These are phyloP conservation scores for Blepharisma stoltei DNA, from an alignment of 73 alveolate species.

Conservation along the genomic window DNA sequence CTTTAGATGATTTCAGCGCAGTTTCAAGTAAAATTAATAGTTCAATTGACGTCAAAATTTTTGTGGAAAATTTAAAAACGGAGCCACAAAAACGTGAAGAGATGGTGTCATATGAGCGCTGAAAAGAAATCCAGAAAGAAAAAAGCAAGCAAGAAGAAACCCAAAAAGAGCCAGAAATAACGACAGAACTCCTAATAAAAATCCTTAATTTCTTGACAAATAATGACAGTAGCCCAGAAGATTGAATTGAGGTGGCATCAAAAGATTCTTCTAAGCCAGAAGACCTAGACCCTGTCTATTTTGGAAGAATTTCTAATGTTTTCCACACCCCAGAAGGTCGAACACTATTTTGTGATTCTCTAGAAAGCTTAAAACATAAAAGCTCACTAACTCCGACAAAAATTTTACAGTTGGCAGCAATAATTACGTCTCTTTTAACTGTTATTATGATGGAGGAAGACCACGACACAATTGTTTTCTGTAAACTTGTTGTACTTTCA, in stretches of 20 bases:
- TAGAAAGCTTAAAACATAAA: not conserved
- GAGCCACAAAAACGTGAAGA: not conserved
- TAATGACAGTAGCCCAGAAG: not conserved
- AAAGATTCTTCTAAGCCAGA: not conserved
- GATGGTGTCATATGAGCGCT: not conserved
- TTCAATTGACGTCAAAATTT: not conserved
- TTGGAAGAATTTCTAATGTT: slow-evolving; percentile 2
- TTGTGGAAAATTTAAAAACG: not conserved
- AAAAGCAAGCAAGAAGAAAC: not conserved
- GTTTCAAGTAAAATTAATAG: not conserved
- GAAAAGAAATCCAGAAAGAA: not conserved
- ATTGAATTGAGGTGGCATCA: not conserved
- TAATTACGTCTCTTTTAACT: slow-evolving; percentile 16
- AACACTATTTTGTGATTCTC: not conserved
- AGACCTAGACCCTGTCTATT: not conserved
- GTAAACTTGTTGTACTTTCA: not conserved
- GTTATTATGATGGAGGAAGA: slow-evolving; percentile 7
- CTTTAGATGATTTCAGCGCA: not conserved
- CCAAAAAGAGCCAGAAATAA: not conserved
- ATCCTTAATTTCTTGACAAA: not conserved
- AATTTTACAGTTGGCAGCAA: not conserved
- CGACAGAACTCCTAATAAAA: not conserved
- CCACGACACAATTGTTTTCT: not conserved
- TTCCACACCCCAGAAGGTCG: slow-evolving; percentile 26
- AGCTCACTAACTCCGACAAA: not conserved